phyloP scores from a whole-genome alignment of 148 eudicot species.

The Vaccinium corymbosum region DNA sequence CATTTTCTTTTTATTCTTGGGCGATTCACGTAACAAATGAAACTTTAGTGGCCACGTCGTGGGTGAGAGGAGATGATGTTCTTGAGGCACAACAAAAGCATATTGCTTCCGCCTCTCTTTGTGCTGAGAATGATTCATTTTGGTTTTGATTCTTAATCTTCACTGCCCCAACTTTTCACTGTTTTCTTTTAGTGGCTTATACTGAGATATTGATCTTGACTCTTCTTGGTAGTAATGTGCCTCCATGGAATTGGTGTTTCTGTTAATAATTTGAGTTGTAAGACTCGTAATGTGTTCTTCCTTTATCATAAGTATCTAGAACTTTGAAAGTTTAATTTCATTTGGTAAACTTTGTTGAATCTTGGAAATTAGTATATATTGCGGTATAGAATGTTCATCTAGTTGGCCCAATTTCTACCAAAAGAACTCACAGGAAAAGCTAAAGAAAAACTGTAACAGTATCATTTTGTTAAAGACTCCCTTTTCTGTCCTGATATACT shows the following conservation, averaged over 20 bases:
- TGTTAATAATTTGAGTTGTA: not conserved
- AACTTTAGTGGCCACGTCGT: not conserved
- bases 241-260: not conserved
- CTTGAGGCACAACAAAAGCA: not conserved
- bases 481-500: not conserved
- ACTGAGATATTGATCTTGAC: not conserved
- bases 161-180: not conserved
- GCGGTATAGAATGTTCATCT: not conserved
- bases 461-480: not conserved
- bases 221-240: not conserved
- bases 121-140: not conserved
- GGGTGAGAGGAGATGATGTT: not conserved
- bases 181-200: too few species aligned
- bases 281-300: not conserved
- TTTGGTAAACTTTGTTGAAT: not conserved
- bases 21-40: not conserved
- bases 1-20: not conserved
- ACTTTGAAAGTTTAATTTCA: too few species aligned
- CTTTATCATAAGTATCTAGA: not conserved
- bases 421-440: too few species aligned
- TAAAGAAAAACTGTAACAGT: not conserved
- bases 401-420: not conserved
- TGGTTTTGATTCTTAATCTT: not conserved
- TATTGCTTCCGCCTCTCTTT: not conserved
- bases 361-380: not conserved